These are phyloP conservation scores for Achaetomiella virescens DNA, from an alignment of 495 filamentous ascomycete species.

Conservation along the genomic window DNA sequence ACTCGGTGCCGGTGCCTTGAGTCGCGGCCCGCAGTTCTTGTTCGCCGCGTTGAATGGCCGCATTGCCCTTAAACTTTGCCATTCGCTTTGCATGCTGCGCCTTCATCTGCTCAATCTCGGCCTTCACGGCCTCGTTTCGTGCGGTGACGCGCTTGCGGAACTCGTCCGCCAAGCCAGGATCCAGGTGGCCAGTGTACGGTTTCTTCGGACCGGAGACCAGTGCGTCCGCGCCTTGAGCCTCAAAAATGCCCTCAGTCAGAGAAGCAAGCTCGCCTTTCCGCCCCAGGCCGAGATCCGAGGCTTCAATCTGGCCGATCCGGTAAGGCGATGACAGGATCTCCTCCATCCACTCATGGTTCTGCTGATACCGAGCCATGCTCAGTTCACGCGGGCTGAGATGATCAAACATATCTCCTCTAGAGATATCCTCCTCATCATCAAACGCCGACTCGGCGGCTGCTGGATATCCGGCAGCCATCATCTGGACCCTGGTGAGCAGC, in stretches of 20 bases:
- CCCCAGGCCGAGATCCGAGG: slow-evolving; percentile 79
- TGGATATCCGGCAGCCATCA: slow-evolving; percentile 20
- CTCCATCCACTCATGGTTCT: slow-evolving; percentile 99
- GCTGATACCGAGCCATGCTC: slow-evolving; percentile 73
- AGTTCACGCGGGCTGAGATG: slow-evolving; percentile 81
- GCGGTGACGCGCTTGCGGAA: slow-evolving; percentile 68
- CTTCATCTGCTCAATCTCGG: slow-evolving; percentile 79
- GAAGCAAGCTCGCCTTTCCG: slow-evolving; percentile 76
- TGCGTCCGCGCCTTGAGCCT: slow-evolving; percentile 53
- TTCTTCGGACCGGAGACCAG: slow-evolving; percentile 41
- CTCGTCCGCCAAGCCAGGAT: slow-evolving; percentile 61
- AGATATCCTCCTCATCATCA: slow-evolving; percentile 85
- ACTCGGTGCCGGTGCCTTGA: slow-evolving; percentile 50
- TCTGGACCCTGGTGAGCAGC: slow-evolving; percentile 26
- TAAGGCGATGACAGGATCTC: slow-evolving; percentile 90
- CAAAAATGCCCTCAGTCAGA: slow-evolving; percentile 72
- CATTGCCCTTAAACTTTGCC: slow-evolving; percentile 63
- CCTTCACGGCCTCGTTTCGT: slow-evolving; percentile 57
- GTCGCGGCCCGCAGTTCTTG: slow-evolving; percentile 51
- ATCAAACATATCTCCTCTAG: slow-evolving; percentile 80
- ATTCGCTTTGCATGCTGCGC: slow-evolving; percentile 66
- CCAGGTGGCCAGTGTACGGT: slow-evolving; percentile 54
- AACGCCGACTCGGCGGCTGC: slow-evolving; percentile 48
- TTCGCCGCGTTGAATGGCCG: slow-evolving; percentile 59
- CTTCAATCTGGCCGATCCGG: slow-evolving; percentile 72